These are phyloP conservation scores for Ophiocordyceps sinensis DNA, from an alignment of 2,329 filamentous ascomycete species.

Conservation along the genomic window DNA sequence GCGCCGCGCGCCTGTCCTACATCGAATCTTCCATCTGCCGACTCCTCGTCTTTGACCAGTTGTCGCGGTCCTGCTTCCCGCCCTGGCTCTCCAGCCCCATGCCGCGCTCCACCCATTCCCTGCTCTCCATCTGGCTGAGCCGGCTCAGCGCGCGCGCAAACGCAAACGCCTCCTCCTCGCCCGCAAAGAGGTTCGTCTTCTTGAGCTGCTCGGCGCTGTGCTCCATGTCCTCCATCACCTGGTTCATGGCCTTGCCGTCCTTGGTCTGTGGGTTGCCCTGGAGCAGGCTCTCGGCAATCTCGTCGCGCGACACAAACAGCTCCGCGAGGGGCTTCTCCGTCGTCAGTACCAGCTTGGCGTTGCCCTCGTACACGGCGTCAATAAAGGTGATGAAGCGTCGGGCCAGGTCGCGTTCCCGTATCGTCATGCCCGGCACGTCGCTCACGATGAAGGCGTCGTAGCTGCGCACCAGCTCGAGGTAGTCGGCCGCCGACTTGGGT, in stretches of 20 bases:
- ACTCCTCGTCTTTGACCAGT: slow-evolving; percentile 51
- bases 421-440: slow-evolving; percentile 82
- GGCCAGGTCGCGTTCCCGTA: slow-evolving; percentile 72
- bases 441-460: slow-evolving; percentile 92
- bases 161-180: slow-evolving; percentile 92
- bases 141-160: slow-evolving; percentile 81
- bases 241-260: slow-evolving; percentile 50
- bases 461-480: slow-evolving; percentile 75
- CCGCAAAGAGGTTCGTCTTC: slow-evolving; percentile 73
- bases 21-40: slow-evolving; percentile 55
- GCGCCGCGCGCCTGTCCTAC: slow-evolving; percentile 18
- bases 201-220: slow-evolving; percentile 76
- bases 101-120: slow-evolving; percentile 84
- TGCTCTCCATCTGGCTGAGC: slow-evolving; percentile 82
- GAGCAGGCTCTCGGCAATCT: slow-evolving; percentile 45
- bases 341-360: slow-evolving; percentile 91
- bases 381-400: slow-evolving; percentile 95
- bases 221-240: slow-evolving; percentile 76
- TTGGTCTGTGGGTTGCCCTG: slow-evolving; percentile 22
- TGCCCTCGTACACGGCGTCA: slow-evolving; percentile 82
- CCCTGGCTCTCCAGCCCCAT: slow-evolving; percentile 51
- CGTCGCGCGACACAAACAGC: slow-evolving; percentile 66
- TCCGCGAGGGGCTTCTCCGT: slow-evolving; percentile 72
- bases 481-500: slow-evolving; percentile 87
- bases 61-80: slow-evolving; percentile 49